These are phyloP conservation scores for Xylariaceae sp. DNA, from an alignment of 2,329 filamentous ascomycete genomes.

Conservation along the genomic window DNA sequence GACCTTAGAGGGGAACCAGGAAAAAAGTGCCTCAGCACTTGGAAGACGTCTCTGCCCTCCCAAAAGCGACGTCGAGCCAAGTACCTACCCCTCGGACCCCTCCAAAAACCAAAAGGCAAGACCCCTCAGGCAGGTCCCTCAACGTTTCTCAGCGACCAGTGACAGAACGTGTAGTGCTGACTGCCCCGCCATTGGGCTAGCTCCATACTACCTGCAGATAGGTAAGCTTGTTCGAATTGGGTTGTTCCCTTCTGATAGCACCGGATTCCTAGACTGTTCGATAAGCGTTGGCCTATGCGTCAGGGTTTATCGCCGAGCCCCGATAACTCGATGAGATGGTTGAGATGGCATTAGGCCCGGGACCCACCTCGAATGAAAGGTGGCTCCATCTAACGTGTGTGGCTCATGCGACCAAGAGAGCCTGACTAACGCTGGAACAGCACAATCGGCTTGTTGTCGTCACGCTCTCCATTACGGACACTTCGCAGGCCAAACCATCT, in stretches of 20 bases:
- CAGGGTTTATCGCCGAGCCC: conserved; percentile 3
- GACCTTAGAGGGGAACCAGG: neutral
- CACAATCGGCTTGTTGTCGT: neutral
- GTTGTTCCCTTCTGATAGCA: neutral
- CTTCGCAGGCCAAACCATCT: conserved; percentile 3
- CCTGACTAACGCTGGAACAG: no score
- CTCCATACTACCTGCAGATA: no score
- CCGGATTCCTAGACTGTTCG: conserved; percentile 11
- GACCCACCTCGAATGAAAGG: no score
- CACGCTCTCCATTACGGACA: conserved; percentile 1
- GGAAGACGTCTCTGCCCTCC: neutral
- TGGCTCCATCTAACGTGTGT: conserved; percentile 3
- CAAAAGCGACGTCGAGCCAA: neutral
- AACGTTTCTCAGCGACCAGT: conserved; percentile 18
- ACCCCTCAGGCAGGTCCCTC: neutral
- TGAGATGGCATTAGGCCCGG: no score
- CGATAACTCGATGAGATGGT: conserved; percentile 5
- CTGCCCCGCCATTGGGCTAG: conserved; percentile 25
- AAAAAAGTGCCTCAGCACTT: conserved; percentile 25
- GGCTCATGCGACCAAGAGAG: no score
- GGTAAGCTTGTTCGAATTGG: no score
- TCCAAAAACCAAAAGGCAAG: neutral
- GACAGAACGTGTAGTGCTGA: conserved; percentile 23
- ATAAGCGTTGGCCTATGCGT: conserved; percentile 3
- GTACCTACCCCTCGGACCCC: neutral